Evolutionary conservation across 306 rosid species (phyloP), one percentile per base, ranked within the genome.

Genomic region (Delonix regia): DNA sequence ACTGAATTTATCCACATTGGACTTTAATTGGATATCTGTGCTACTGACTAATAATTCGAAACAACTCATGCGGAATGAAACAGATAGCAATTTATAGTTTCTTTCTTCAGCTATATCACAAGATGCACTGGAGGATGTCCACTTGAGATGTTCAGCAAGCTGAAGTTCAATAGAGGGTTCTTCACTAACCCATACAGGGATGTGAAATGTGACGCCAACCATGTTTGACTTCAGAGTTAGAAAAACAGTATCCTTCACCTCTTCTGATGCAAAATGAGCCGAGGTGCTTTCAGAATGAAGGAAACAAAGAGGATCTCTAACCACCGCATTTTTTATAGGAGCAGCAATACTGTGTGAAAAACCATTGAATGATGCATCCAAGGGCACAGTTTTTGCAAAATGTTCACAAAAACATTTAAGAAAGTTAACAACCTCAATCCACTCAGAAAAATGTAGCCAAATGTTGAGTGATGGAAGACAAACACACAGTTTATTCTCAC

Each of bases 361-460:
- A 73, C 70, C 49, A 68, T 74, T 55, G 22, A 80, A 74, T 41
- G 80, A 55, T 59, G 82, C 56, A 82, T 70, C 41, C 25, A 69
- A 45, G 44, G 78, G 81, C 53, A 53, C 48, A 65, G 30, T 28
- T 74, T 75, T 84, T 75, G 80, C 81, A 81, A 70, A 53, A 65
- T 62, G 83, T 79, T 75, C 81, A 79, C 73, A 57, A 60, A 76
- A 80, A 44, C 81, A 79, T 62, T 83, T 88, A 38, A 86, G 24
- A 53, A 85, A 85, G 48, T 88, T 85, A 86, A 87, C 77, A 53
- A 88, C 81, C 78, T 86, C 86, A 57, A 41, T 79, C 99, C 97
- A 95, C 76, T 88, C 88, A 49, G 88, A 81, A 78, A 89, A 66
- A 81, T 89, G 86, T 73, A 91, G 83, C 99, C 99, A 92, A 79